phyloP scores from a whole-genome alignment of 2,329 filamentous ascomycete species.

The Plenodomus biglobosus region DNA sequence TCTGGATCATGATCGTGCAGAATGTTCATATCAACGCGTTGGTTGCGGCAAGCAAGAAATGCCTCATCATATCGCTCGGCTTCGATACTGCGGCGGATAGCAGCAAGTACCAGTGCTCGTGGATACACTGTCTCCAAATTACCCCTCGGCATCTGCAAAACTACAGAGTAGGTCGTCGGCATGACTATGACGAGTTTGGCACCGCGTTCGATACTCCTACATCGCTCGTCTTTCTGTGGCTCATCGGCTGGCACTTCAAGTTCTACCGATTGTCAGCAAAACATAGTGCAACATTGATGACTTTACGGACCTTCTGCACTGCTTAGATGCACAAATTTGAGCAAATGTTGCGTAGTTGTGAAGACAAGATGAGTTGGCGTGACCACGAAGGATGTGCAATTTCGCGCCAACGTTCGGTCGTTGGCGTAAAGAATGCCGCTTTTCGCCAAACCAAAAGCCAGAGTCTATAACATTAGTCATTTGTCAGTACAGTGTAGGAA shows the following conservation, averaged over 20 bases:
- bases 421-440: constrained; percentile 80
- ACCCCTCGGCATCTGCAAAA: constrained; percentile 92
- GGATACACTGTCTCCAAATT: constrained; percentile 96
- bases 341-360: constrained; percentile 86
- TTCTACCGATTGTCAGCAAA: constrained; percentile 52
- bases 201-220: constrained; percentile 87
- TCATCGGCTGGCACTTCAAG: constrained; percentile 84
- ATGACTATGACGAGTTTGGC: constrained; percentile 85
- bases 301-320: constrained; percentile 59
- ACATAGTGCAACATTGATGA: neutral
- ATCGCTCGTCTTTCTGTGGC: constrained; percentile 88
- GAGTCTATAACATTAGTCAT: constrained; percentile 37
- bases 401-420: constrained; percentile 71
- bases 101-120: constrained; percentile 86
- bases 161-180: constrained; percentile 80
- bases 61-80: constrained; percentile 78
- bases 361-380: constrained; percentile 84
- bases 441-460: constrained; percentile 67
- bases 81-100: constrained; percentile 80
- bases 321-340: constrained; percentile 90
- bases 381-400: constrained; percentile 87
- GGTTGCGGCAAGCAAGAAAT: constrained; percentile 84
- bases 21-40: constrained; percentile 97
- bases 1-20: constrained; percentile 88
- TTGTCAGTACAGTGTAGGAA: constrained; percentile 9